Evolutionary conservation across 1,284 basidiomycete genomes (phyloP), one percentile per base, ranked within the genome.

Genomic region (Albatrellus sp.): DNA sequence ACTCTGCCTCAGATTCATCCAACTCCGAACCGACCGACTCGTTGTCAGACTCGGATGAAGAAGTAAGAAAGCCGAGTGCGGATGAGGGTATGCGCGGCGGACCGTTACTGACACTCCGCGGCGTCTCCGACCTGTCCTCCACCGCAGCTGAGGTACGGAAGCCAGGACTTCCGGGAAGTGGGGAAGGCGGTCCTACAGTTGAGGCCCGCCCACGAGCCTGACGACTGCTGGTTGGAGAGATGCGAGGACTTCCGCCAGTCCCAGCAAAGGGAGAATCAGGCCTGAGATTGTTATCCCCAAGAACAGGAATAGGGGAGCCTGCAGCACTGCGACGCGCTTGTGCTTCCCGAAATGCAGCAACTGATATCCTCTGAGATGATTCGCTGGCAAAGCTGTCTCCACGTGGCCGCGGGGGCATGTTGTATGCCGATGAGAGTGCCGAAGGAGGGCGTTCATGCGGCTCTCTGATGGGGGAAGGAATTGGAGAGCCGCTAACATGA

Each of bases 341-440:
- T 32, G 74, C 80, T 64, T 86, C 83, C 42, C 80, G 71, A 57
- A 86, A 86, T 2, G 82, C 83, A 3, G 82, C 82, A 20, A 86
- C 77, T 8, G 79, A 82, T 40, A 86, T 85, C 42, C 80, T 70
- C 51, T 82, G 80, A 9, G 39, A 40, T 8, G 39, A 40, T 6
- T 28, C 13, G 28, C 24, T 29, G 20, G 39, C 24, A 16, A 40
- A 14, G 20, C 24, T 28, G 39, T 40, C 31, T 9, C 17, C 20
- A 24, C 77, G 69, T 19, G 60, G 64, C 17, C 57, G 60, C 4
- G 59, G 58, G 11, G 61, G 65, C 6, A 62, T 60, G 7, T 47
- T 48, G 14, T 46, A 45, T 37, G 49, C 41, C 19, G 56, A 45
- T 36, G 57, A 50, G 7, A 24, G 24, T 14, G 55, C 35, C 11